Percentiles rank a stretch among this genome's conserved stretches.
These are phyloP conservation scores for Pyrenopolyporus hunteri DNA, from an alignment of 495 filamentous ascomycete genomes.

Conservation along the genomic window DNA sequence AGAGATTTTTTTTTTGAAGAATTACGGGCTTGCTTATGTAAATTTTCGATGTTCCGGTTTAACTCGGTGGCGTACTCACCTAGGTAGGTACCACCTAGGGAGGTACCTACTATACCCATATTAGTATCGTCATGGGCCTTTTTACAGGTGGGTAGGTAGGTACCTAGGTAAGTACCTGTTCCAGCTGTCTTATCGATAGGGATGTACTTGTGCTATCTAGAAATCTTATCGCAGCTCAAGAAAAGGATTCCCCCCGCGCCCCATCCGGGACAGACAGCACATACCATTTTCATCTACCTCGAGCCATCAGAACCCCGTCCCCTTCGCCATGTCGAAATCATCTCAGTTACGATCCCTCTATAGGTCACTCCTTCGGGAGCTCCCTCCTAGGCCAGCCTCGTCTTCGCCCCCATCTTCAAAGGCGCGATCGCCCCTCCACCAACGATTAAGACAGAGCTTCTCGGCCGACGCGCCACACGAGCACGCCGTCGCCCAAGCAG, in stretches of 20 bases:
- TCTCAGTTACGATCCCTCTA: conserved; percentile 77
- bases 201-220: conserved; percentile 14
- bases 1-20: too few species aligned
- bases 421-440: conserved; percentile 63
- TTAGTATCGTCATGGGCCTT: too few species aligned
- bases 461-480: conserved; percentile 39
- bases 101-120: too few species aligned
- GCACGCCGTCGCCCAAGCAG: conserved; percentile 61
- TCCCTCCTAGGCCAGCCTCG: conserved; percentile 71
- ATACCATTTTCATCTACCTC: too few species aligned
- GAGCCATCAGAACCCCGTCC: neutral
- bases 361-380: conserved; percentile 87
- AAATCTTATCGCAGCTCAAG: conserved; percentile 1
- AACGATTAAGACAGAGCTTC: conserved; percentile 63
- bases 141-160: neutral
- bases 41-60: too few species aligned
- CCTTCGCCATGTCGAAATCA: conserved; percentile 41
- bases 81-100: too few species aligned
- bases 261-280: too few species aligned
- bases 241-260: neutral
- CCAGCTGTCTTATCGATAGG: neutral
- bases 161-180: neutral
- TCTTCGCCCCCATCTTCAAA: conserved; percentile 48
- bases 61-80: too few species aligned
- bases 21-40: too few species aligned